Base-by-base conservation (phyloP, 106 monocot species). In the Xerophyta viscosa region DNA sequence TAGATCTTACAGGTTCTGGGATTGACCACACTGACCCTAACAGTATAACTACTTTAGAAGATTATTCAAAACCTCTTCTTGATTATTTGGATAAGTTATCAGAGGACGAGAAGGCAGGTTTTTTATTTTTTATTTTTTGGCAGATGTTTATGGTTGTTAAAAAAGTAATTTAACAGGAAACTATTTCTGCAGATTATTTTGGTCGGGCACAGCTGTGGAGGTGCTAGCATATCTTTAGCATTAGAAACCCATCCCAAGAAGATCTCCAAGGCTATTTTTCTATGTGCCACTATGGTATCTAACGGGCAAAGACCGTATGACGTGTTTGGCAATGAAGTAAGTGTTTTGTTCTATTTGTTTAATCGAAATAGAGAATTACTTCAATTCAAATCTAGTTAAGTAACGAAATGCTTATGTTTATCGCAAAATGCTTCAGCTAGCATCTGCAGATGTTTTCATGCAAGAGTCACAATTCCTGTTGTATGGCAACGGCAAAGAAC, bases 121-220 rank as follows among this genome's bases (percentile, higher is more conserved):
- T 1, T 20, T 46, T 20, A 18, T 19, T 19, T 19, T 19, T 46
- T 19, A 44, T n/a, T n/a, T n/a, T n/a, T n/a, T n/a, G n/a, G n/a
- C n/a, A n/a, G n/a, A n/a, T n/a, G n/a, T n/a, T n/a, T n/a, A n/a
- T n/a, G n/a, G n/a, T n/a, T n/a, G n/a, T 18, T 46, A 8, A 8
- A 46, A 13, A 20, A 46, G 45, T n/a, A 46, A n/a, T 14, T 44
- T 71, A 41, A 57, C 49, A 20, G 17, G 13, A 36, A 47, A 12
- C 10, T 29, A 52, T 13, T 52, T 45, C 24, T 49, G 27, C 72
- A 94, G 88, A 88, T 88, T 58, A 73, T 88, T 67, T 74, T 94
- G 42, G 93, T 94, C 36, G 87, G 87, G 2, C 93, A 94, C 60
- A 94, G 93, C 60, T 94, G 83, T 75, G 93, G 88, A 39, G 93